Base-by-base conservation (phyloP, 305 asterid species). In the Solanum chacoense region DNA sequence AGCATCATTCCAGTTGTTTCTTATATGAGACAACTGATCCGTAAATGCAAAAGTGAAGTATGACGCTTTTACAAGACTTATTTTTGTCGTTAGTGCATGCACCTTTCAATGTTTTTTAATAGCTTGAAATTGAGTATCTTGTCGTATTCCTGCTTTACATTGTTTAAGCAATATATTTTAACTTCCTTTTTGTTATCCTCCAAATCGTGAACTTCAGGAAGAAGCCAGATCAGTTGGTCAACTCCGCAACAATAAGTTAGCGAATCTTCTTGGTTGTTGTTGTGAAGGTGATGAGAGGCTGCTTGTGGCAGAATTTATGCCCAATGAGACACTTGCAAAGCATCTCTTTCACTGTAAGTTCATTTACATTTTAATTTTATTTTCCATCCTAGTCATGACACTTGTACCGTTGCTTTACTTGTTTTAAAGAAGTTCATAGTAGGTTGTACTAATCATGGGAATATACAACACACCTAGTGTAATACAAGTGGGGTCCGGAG, bases 201-300 rank as follows among this genome's bases (percentile, higher is more conserved):
- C 24, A 59, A 38, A 85, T 90, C 40, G 16, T 31, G 42, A 83
- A 90, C 81, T 88, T 73, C 92, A 95, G 99, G 98, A 96, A 92
- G 99, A 96, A 92, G 99, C 99, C 84, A 94, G 90, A 91, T 91
- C 96, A 84, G 99, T 96, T 91, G 99, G 99, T 88, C 98, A 93
- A 91, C 98, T 96, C 85, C 93, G 99, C 89, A 96, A 93, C 92
- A 74, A 90, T 34, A 92, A 95, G 90, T 88, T 96, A 94, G 98
- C 96, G 28, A 96, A 96, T 92, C 92, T 96, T 89, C 94, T 96
- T 67, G 99, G 99, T 87, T 95, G 99, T 93, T 95, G 99, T 93
- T 94, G 95, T 76, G 99, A 96, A 91, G 99, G 99, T 85, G 99
- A 95, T 59, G 99, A 96, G 91, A 95, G 99, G 93, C 91, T 96